Base-by-base conservation (phyloP, 148 eudicot species). In the Cornus kousa region DNA sequence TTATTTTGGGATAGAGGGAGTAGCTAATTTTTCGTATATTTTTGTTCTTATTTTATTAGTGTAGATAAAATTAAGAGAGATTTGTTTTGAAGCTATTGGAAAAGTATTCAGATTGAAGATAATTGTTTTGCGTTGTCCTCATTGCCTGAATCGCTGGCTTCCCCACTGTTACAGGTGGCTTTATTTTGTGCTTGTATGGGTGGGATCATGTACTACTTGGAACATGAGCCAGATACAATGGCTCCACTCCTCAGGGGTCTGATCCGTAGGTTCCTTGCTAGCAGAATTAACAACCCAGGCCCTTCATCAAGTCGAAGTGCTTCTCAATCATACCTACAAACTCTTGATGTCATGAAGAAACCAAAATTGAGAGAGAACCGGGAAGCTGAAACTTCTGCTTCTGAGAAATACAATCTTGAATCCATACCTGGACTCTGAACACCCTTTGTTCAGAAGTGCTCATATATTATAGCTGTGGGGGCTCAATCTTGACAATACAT, bases 141-240 rank as follows among this genome's bases (percentile, higher is more conserved):
- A 20, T 20, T 19, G 17, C 23, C 24, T 62, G 50, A 55, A 33
- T 69, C 28, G 68, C 22, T 77, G 66, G 31, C 43, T 77, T 77
- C 39, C 68, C 5, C 5, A 4, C 37, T 68, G 50, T 39, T 79
- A 24, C 84, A 96, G 99, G 99, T 93, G 83, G 93, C 94, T 74
- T 81, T 96, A 75, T 96, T 96, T 82, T 90, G 99, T 77, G 95
- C 92, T 7, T 91, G 97, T 82, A 96, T 96, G 97, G 98, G 99
- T 6, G 99, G 91, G 73, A 88, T 93, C 24, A 96, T 96, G 99
- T 93, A 91, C 75, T 96, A 93, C 84, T 83, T 95, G 50, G 97
- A 93, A 62, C 91, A 93, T 43, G 99, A 96, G 72, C 99, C 98
- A 12, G 94, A 93, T 71, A 96, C 98, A 57, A 93, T 95, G 99